A percentile compares a stretch with the other conserved stretches of the same genome.
Evolutionary conservation across 2,329 filamentous ascomycete species (phyloP).

Genomic region (Colletotrichum sp.): DNA sequence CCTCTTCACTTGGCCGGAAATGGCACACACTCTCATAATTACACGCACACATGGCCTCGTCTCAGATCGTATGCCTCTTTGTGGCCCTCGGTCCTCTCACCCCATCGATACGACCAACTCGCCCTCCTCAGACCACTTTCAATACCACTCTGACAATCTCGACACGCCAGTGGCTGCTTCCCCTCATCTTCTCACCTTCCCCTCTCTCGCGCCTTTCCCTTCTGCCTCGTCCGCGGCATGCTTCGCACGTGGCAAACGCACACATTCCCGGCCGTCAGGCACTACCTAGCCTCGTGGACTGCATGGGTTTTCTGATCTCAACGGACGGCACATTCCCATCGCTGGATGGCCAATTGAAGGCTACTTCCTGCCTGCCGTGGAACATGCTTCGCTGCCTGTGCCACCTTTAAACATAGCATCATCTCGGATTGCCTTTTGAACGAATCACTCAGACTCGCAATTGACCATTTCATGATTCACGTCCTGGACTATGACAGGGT

Average conservation of each 20-base stretch:
- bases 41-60: background rate
- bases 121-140: conserved; percentile 11
- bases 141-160: background rate
- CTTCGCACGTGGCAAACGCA: conserved; percentile 14
- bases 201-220: background rate
- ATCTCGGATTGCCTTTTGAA: background rate
- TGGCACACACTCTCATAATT: background rate
- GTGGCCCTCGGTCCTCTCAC: background rate
- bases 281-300: background rate
- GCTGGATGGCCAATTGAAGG: background rate
- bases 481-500: background rate
- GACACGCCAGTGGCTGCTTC: background rate
- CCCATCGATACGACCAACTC: background rate
- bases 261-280: background rate
- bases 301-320: background rate
- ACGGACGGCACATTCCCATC: background rate
- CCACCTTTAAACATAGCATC: background rate
- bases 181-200: background rate
- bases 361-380: background rate
- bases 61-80: background rate
- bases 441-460: background rate
- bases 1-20: background rate
- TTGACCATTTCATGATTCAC: background rate
- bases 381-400: background rate
- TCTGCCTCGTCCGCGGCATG: conserved; percentile 7